phyloP scores from a whole-genome alignment of 1,284 basidiomycete species.

The Schizopora paradoxa region DNA sequence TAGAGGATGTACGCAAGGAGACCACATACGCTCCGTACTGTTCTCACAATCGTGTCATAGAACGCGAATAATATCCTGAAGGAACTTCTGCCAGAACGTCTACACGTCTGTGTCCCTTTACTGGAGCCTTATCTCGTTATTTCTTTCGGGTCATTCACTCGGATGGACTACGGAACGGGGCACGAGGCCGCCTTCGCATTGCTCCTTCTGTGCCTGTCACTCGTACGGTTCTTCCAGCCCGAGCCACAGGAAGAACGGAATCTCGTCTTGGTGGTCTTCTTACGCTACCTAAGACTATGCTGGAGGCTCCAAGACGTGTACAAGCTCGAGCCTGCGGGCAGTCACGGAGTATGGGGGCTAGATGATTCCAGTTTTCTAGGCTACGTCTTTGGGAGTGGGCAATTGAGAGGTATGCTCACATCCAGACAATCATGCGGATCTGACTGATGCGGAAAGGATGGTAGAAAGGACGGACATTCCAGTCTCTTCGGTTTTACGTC shows the following conservation, averaged over 20 bases:
- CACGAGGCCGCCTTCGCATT: conserved; percentile 88
- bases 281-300: conserved; percentile 76
- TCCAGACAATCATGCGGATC: conserved; percentile 12
- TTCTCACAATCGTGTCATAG: conserved; percentile 34
- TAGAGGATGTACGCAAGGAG: conserved; percentile 60
- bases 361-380: conserved; percentile 92
- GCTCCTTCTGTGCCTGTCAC: conserved; percentile 66
- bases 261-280: conserved; percentile 61
- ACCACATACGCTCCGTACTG: conserved; percentile 10
- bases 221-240: conserved; percentile 57
- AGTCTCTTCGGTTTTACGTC: conserved; percentile 51
- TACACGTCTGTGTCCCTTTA: conserved; percentile 47
- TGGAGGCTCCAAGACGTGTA: conserved; percentile 90
- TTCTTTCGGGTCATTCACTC: conserved; percentile 86
- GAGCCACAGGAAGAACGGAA: conserved; percentile 51
- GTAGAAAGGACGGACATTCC: conserved; percentile 57
- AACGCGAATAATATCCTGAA: conserved; percentile 54
- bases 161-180: conserved; percentile 96
- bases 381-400: conserved; percentile 90
- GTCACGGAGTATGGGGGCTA: conserved; percentile 97
- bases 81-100: conserved; percentile 43
- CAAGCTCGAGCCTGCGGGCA: conserved; percentile 91
- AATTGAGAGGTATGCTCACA: conserved; percentile 61
- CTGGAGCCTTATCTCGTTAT: conserved; percentile 74
- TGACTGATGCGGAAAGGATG: conserved; percentile 6